These are phyloP conservation scores for Colletotrichum neosansevieriae DNA, from an alignment of 2,329 filamentous ascomycete genomes.

Conservation along the genomic window DNA sequence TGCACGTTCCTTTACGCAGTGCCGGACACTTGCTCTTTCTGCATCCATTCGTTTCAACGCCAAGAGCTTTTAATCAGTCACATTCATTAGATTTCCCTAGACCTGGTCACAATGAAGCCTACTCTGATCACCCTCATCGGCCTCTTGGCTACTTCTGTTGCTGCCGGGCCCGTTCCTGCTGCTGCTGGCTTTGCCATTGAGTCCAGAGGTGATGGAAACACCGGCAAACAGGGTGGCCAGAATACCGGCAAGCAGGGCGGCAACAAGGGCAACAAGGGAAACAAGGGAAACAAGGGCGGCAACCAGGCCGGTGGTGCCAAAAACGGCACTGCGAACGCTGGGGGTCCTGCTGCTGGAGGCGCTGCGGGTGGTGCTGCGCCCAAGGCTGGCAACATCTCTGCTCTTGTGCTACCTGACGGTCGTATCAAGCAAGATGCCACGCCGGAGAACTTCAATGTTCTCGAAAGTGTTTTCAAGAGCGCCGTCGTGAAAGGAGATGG, in stretches of 20 bases:
- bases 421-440: constrained; percentile 41
- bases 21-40: constrained; percentile 36
- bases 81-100: constrained; percentile 7
- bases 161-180: constrained; percentile 25
- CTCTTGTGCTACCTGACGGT: constrained; percentile 41
- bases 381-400: constrained; percentile 7
- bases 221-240: neutral
- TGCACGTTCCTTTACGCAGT: constrained; percentile 27
- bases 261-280: neutral
- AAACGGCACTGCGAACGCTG: constrained; percentile 23
- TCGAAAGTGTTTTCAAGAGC: constrained; percentile 43
- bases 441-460: constrained; percentile 42
- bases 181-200: neutral
- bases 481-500: constrained; percentile 46
- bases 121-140: constrained; percentile 27
- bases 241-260: too few relatives aligned
- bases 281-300: constrained; percentile 14
- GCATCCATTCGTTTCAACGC: constrained; percentile 27
- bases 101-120: constrained; percentile 25
- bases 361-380: constrained; percentile 12
- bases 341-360: constrained; percentile 8
- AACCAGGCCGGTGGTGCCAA: constrained; percentile 16
- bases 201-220: neutral
- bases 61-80: neutral
- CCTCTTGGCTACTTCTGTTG: constrained; percentile 28